A percentile compares a stretch with the other conserved stretches of the same genome.
phyloP scores from a whole-genome alignment of 1,139 yeast genomes.

The Sugiyamaella novakii region DNA sequence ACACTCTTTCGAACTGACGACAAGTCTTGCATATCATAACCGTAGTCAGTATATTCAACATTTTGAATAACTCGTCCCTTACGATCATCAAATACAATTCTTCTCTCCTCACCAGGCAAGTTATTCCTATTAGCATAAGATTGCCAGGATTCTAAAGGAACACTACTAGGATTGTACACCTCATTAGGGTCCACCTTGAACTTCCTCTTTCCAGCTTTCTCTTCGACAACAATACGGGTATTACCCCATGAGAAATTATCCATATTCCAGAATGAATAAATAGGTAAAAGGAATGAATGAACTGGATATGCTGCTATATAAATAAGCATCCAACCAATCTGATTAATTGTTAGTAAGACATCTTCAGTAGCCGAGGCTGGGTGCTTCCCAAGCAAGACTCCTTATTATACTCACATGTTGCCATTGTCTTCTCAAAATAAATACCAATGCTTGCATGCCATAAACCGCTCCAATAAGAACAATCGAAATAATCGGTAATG shows the following conservation, averaged over 20 bases:
- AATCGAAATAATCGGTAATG: slow-evolving; percentile 45
- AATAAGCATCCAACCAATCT: slow-evolving; percentile 47
- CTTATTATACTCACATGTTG: slow-evolving; percentile 40
- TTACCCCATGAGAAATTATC: slow-evolving; percentile 50
- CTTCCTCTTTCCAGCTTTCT: slow-evolving; percentile 43
- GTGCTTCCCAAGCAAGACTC: too few relatives aligned
- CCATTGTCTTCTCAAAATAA: slow-evolving; percentile 45
- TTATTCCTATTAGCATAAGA: slow-evolving; percentile 42
- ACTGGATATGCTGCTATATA: slow-evolving; percentile 46
- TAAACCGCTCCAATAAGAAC: slow-evolving; percentile 45
- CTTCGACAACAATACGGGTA: slow-evolving; percentile 47
- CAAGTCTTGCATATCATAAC: slow-evolving; percentile 37
- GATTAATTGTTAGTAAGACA: slow-evolving; percentile 20
- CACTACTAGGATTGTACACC: slow-evolving; percentile 36
- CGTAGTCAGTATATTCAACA: slow-evolving; percentile 28
- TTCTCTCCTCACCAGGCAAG: slow-evolving; percentile 43
- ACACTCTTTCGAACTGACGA: slow-evolving; percentile 25
- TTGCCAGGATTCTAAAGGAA: slow-evolving; percentile 44
- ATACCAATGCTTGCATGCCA: slow-evolving; percentile 46
- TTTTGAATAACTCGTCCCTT: slow-evolving; percentile 33
- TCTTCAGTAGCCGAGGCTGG: too few relatives aligned
- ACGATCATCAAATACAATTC: slow-evolving; percentile 39
- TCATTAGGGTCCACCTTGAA: slow-evolving; percentile 40
- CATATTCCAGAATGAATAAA: slow-evolving; percentile 49
- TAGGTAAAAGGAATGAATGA: slow-evolving; percentile 45